phyloP scores from a whole-genome alignment of 2,329 filamentous ascomycete species.

The Colletotrichum euphorbiae region DNA sequence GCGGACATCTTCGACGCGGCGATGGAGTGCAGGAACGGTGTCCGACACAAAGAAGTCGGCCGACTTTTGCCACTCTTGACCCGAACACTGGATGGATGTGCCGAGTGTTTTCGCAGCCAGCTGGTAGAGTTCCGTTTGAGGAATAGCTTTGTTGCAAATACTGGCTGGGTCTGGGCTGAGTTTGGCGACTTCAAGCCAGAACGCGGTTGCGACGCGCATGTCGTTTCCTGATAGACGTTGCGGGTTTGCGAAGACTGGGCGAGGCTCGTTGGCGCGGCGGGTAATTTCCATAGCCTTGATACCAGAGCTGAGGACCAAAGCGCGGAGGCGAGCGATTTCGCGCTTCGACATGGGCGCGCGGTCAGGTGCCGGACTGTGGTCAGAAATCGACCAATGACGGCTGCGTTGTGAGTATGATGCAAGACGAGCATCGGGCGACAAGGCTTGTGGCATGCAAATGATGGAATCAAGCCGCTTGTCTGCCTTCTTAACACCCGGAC shows the following conservation, averaged over 20 bases:
- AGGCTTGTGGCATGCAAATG: constrained; percentile 44
- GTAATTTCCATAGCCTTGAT: constrained; percentile 88
- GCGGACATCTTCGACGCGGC: constrained; percentile 60
- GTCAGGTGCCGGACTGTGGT: constrained; percentile 52
- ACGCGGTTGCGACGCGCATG: constrained; percentile 47
- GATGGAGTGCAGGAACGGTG: constrained; percentile 65
- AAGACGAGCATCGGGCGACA: constrained; percentile 39
- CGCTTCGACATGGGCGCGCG: constrained; percentile 66
- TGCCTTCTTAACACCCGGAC: constrained; percentile 47
- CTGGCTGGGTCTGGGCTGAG: constrained; percentile 52
- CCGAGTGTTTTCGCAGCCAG: constrained; percentile 64
- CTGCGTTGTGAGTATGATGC: constrained; percentile 42
- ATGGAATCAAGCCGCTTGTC: constrained; percentile 53
- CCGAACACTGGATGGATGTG: constrained; percentile 58
- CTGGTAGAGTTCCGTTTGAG: constrained; percentile 60
- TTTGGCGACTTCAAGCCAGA: constrained; percentile 58
- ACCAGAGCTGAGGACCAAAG: constrained; percentile 84
- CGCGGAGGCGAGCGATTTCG: constrained; percentile 84
- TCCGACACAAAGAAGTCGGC: constrained; percentile 69
- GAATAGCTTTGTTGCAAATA: constrained; percentile 50
- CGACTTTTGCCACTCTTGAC: constrained; percentile 68
- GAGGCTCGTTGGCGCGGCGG: constrained; percentile 68
- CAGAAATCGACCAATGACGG: constrained; percentile 65
- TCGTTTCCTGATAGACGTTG: constrained; percentile 37
- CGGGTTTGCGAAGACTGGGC: constrained; percentile 36